Evolutionary conservation across 805 yeast species (phyloP), one percentile per base, ranked within the genome.

Genomic region (Schwanniomyces polymorphus): DNA sequence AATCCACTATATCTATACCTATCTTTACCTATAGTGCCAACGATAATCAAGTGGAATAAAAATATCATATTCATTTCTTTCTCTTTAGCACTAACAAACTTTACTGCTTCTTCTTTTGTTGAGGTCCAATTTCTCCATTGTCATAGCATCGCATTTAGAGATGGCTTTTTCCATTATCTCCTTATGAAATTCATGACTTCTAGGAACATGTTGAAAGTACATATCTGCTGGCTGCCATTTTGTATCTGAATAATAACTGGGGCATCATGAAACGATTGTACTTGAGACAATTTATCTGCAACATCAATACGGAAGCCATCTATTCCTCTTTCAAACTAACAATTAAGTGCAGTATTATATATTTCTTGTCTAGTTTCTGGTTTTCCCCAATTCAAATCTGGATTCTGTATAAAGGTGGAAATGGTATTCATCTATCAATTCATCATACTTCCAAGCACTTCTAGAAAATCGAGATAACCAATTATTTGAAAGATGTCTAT

Each of bases 351-450:
- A 21, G 68, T 59, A 34, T 76, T 66, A 62, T 78, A 78, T 45
- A 80, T 68, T 50, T 68, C 68, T 8, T 67, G 49, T 51, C 65
- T 52, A 21, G 56, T 44, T 43, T 61, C 75, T 46, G 61, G 71
- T 56, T 73, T 79, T 53, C 81, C 85, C 86, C 85, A 81, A 64
- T 81, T 81, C 56, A 81, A 67, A 57, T 81, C 86, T 12, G 85
- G 74, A 58, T 42, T 62, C 63, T 12, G 83, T 82, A 63, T 79
- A 81, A 47, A 80, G 64, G 44, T 72, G 75, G 52, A 81, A 63
- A 61, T 80, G 81, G 66, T 79, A 81, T 62, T 81, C 84, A 41
- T 74, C 71, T 16, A 84, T 79, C 2, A 37, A 27, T 51, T 78
- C 82, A 59, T 81, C 85, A 59, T 72, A 80, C 38, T 65, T 65